Percentiles rank a stretch among this genome's conserved stretches.
These are phyloP conservation scores for Myrmaecium sp. DNA, from an alignment of 2,329 filamentous ascomycete species.

Conservation along the genomic window DNA sequence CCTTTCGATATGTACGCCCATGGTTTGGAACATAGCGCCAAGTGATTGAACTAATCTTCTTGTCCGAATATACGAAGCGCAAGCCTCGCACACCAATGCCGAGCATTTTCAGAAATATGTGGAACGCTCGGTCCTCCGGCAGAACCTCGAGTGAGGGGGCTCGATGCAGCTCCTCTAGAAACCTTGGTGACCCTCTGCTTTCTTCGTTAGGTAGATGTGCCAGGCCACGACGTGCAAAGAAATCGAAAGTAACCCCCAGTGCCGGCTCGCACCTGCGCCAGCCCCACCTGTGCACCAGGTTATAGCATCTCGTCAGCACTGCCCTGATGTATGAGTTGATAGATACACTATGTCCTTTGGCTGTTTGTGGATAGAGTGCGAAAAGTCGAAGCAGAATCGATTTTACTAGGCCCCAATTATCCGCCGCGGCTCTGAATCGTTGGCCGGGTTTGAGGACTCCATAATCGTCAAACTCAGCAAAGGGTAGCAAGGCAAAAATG, in stretches of 20 bases:
- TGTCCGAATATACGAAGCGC: constrained; percentile 29
- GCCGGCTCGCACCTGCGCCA: constrained; percentile 39
- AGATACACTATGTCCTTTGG: constrained; percentile 20
- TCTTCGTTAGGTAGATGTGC: constrained; percentile 35
- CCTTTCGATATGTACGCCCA: constrained; percentile 42
- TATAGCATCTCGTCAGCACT: constrained; percentile 34
- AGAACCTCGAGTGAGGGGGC: constrained; percentile 27
- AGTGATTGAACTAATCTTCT: constrained; percentile 37
- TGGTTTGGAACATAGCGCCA: constrained; percentile 44
- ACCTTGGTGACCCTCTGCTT: constrained; percentile 32
- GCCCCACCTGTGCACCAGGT: constrained; percentile 36
- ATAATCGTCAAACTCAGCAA: constrained; percentile 32
- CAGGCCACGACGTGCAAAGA: constrained; percentile 39
- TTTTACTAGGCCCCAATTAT: constrained; percentile 35
- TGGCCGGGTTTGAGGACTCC: constrained; percentile 29
- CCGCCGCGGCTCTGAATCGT: constrained; percentile 21
- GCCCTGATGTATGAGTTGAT: constrained; percentile 38
- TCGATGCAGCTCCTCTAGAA: constrained; percentile 33
- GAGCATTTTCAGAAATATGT: constrained; percentile 41
- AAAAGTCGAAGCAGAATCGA: constrained; percentile 30
- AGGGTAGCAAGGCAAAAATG: constrained; percentile 36
- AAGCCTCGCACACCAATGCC: constrained; percentile 32
- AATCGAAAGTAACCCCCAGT: constrained; percentile 39
- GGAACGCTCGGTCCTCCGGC: constrained; percentile 36
- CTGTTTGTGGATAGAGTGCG: constrained; percentile 27